Conservation (phyloP, 2,329 filamentous ascomycete species). For the Aspergillus terreus region DNA sequence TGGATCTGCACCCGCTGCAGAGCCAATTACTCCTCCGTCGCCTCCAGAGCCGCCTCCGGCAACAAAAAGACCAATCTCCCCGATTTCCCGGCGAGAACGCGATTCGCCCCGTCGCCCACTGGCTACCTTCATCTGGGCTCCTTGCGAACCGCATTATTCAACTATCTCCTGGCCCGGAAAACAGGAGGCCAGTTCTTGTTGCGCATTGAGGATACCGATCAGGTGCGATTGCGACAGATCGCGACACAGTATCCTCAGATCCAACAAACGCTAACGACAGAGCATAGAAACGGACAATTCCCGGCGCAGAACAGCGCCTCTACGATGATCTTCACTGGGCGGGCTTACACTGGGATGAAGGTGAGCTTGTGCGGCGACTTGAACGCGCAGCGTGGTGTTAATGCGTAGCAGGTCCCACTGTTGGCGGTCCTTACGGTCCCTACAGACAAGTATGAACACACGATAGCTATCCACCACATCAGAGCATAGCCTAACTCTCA, state of each 20-base stretch:
- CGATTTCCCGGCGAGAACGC: conserved; percentile 63
- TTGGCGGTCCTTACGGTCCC: conserved; percentile 76
- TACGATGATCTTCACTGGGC: conserved; percentile 83
- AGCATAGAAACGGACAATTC: conserved; percentile 70
- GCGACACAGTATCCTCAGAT: background rate
- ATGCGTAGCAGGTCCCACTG: conserved; percentile 61
- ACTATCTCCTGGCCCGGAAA: conserved; percentile 82
- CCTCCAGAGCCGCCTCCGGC: conserved; percentile 13
- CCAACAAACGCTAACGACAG: too few species aligned
- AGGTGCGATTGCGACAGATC: conserved; percentile 50
- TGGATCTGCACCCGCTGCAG: conserved; percentile 38
- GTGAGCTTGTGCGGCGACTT: conserved; percentile 36
- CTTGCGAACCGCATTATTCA: conserved; percentile 88
- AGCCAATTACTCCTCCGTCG: conserved; percentile 28
- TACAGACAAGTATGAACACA: conserved; percentile 67
- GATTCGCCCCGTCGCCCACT: conserved; percentile 94
- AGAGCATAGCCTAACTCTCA: background rate
- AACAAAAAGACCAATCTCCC: conserved; percentile 40
- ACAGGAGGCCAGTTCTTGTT: conserved; percentile 88
- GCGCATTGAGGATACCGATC: conserved; percentile 92
- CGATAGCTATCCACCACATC: background rate
- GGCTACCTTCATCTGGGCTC: conserved; percentile 92
- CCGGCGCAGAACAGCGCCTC: conserved; percentile 72
- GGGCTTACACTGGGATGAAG: conserved; percentile 90
- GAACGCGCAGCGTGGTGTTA: background rate